These are phyloP conservation scores for Naumovozyma dairenensis DNA, from an alignment of 805 yeast genomes.

Conservation along the genomic window DNA sequence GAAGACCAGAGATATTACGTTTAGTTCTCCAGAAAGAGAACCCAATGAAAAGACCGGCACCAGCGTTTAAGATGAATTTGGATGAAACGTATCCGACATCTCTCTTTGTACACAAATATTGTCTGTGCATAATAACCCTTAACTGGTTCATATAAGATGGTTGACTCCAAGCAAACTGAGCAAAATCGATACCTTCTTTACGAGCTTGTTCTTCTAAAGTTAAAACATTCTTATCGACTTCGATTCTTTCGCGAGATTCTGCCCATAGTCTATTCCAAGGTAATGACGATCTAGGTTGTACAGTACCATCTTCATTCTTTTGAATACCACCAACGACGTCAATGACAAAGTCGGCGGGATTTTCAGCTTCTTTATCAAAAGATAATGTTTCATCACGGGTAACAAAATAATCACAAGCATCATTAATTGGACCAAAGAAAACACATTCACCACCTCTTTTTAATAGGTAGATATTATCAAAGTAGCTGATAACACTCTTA, in stretches of 20 bases:
- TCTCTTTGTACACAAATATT: constrained; percentile 43
- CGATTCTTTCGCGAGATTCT: constrained; percentile 9
- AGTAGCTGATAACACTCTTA: constrained; percentile 47
- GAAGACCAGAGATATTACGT: constrained; percentile 44
- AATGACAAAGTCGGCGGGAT: constrained; percentile 70
- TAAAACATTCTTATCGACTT: constrained; percentile 3
- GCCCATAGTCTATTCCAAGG: constrained; percentile 21
- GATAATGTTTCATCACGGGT: constrained; percentile 47
- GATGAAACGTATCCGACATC: constrained; percentile 53
- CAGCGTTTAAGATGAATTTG: constrained; percentile 42
- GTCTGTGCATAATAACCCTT: constrained; percentile 33
- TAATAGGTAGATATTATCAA: constrained; percentile 50
- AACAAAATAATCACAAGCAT: constrained; percentile 43
- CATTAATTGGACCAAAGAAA: constrained; percentile 66
- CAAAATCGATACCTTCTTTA: constrained; percentile 12
- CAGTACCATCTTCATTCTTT: constrained; percentile 37
- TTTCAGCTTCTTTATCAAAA: constrained; percentile 40
- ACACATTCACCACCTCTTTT: constrained; percentile 64
- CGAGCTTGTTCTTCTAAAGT: constrained; percentile 14
- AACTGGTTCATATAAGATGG: constrained; percentile 40
- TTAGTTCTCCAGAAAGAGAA: constrained; percentile 60
- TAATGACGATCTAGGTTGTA: constrained; percentile 3
- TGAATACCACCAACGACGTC: constrained; percentile 59
- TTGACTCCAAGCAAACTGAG: constrained; percentile 13
- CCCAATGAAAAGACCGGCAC: constrained; percentile 61